Base-by-base conservation (phyloP, 345 rosid species). In the Eucalyptus curtisii region DNA sequence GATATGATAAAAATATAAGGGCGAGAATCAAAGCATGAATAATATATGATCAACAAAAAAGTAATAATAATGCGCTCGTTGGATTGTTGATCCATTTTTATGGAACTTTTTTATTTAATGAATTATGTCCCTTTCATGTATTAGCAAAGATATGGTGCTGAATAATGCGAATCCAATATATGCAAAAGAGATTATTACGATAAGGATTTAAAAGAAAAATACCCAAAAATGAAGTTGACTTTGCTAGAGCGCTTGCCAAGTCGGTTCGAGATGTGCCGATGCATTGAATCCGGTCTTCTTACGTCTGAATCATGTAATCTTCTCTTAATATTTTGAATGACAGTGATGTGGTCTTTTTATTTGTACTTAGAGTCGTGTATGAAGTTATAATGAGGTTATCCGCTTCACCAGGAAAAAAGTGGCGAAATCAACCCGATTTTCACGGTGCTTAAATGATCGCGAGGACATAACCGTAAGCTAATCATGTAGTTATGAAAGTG, bases 1-100 rank as follows among this genome's bases (percentile, higher is more conserved):
- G 8, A 20, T 52, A 52, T 7, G 20, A 52, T 52, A 52, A 20
- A 20, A 52, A 20, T 1, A 7, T 19, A 0, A 52, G 4, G 19
- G 0, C 19, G 0, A 52, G 0, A 19, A 2, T 52, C 19, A 7
- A 52, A 52, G 19, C 19, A 52, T 19, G 4, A 52, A 52, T 20
- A 52, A 1, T 3, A 52, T 52, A 52, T 42, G 44, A 42, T 42
- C 44, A 42, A 42, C 44, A 52, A 48, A 52, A 52, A 52, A 52
- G 7, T 19, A 52, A 52, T 52, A 2, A 52, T 52, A 20, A 52
- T 20, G 57, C 10, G 2, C 10, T 52, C 20, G 7, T 7, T 4
- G 24, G 19, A 20, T 52, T 52, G 57, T 3, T 52, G 10, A 52
- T 20, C 8, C 25, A 52, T 20, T 52, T 52, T 52, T 52, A 52